Percentiles rank a stretch among this genome's conserved stretches.
Evolutionary conservation across 192 early-diverging fungal genomes (phyloP).

Genomic region (Coemansia sp.): DNA sequence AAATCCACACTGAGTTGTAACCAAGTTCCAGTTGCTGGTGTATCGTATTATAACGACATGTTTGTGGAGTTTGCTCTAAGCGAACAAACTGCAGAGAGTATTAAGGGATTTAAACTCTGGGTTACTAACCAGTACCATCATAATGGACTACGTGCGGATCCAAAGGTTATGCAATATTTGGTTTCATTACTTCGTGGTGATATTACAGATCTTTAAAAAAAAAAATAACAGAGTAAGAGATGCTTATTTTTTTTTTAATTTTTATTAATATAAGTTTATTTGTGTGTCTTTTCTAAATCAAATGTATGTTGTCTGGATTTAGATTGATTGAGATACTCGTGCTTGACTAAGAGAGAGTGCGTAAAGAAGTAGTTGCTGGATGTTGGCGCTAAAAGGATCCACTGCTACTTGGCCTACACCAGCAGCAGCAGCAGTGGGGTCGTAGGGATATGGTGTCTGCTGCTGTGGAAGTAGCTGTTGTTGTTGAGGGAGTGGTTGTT

Average conservation of each 20-base stretch:
- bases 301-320: too few species aligned
- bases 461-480: not conserved
- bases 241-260: too few species aligned
- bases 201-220: slow-evolving; percentile 31
- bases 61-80: slow-evolving; percentile 61
- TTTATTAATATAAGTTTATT: not conserved
- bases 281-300: too few species aligned
- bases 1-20: slow-evolving; percentile 44
- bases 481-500: too few species aligned
- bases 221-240: too few species aligned
- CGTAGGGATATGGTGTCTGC: not conserved
- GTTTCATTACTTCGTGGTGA: slow-evolving; percentile 57
- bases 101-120: slow-evolving; percentile 59
- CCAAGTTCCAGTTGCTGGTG: slow-evolving; percentile 57
- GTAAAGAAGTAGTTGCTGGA: too few species aligned
- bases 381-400: slow-evolving; percentile 6
- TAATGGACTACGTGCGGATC: slow-evolving; percentile 55
- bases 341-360: too few species aligned
- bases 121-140: slow-evolving; percentile 69
- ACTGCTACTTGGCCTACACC: too few species aligned
- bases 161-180: slow-evolving; percentile 55
- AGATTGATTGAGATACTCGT: too few species aligned
- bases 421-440: too few species aligned
- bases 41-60: slow-evolving; percentile 71
- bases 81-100: slow-evolving; percentile 53